These are phyloP conservation scores for Brassica carinata DNA, from an alignment of 345 rosid species.

Conservation along the genomic window DNA sequence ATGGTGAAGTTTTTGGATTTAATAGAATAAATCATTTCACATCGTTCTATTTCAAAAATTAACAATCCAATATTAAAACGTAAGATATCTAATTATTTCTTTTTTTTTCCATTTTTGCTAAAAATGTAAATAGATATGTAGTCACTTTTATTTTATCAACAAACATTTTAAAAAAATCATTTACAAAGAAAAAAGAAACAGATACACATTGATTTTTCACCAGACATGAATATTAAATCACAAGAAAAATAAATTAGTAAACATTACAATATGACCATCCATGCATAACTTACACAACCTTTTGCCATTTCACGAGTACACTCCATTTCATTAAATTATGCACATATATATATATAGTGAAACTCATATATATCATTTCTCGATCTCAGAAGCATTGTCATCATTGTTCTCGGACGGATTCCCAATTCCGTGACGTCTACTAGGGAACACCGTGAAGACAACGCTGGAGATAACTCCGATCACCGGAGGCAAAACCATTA, in stretches of 20 bases:
- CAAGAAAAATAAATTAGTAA: background rate
- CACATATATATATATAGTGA: background rate
- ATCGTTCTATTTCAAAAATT: no score
- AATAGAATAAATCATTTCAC: no score
- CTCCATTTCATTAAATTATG: background rate
- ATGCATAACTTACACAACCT: conserved; percentile 16
- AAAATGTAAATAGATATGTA: background rate
- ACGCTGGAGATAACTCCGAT: conserved; percentile 60
- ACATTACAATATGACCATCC: background rate
- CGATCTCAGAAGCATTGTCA: conserved; percentile 24
- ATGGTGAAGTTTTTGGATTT: no score
- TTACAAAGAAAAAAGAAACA: background rate
- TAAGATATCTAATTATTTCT: background rate
- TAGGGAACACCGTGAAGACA: conserved; percentile 67
- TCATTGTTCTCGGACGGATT: conserved; percentile 53
- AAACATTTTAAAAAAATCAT: conserved; percentile 3
- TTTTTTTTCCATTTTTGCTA: background rate
- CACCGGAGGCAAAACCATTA: conserved; percentile 74
- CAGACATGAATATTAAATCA: conserved; percentile 20
- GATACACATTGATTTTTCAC: conserved; percentile 12
- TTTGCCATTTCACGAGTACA: conserved; percentile 6
- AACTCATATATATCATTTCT: conserved; percentile 31
- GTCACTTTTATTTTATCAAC: conserved; percentile 11
- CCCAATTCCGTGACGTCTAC: conserved; percentile 83
- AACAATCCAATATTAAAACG: background rate